Percentiles rank a stretch among this genome's conserved stretches.
These are phyloP conservation scores for Hypoxylon sp. DNA, from an alignment of 2,329 filamentous ascomycete genomes.

Conservation along the genomic window DNA sequence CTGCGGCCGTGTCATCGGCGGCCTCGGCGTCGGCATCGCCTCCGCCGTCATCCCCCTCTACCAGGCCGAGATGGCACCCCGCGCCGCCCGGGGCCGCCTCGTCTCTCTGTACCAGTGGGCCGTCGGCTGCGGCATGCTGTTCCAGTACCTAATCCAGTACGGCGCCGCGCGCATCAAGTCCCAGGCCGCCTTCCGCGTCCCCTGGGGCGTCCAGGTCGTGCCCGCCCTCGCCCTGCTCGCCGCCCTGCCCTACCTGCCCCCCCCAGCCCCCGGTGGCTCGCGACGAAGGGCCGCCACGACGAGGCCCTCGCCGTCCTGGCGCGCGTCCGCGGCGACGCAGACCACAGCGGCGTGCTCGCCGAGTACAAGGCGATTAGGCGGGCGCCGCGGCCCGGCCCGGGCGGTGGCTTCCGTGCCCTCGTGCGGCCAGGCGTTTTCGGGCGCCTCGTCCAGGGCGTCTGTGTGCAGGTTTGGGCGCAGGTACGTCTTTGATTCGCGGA, in stretches of 20 bases:
- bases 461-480: conserved; percentile 67
- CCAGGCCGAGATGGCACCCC: conserved; percentile 70
- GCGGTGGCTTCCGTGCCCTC: conserved; percentile 60
- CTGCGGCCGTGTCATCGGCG: conserved; percentile 74
- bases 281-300: conserved; percentile 71
- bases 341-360: conserved; percentile 67
- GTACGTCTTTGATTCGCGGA: conserved; percentile 21
- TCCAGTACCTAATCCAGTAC: conserved; percentile 73
- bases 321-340: conserved; percentile 61
- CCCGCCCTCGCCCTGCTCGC: conserved; percentile 62
- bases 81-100: conserved; percentile 65
- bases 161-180: conserved; percentile 63
- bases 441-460: conserved; percentile 65
- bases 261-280: conserved; percentile 74
- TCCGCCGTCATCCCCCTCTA: conserved; percentile 76
- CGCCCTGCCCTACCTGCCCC: conserved; percentile 68
- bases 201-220: conserved; percentile 68
- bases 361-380: conserved; percentile 69
- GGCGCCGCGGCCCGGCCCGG: conserved; percentile 61
- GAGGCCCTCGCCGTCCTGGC: conserved; percentile 67
- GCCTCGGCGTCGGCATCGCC: conserved; percentile 76
- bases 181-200: conserved; percentile 64
- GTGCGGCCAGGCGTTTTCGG: conserved; percentile 60
- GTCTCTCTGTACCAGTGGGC: conserved; percentile 74
- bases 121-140: conserved; percentile 74